These are phyloP conservation scores for Backusella psychrophila DNA, from an alignment of 192 early-diverging fungal genomes.

Conservation along the genomic window DNA sequence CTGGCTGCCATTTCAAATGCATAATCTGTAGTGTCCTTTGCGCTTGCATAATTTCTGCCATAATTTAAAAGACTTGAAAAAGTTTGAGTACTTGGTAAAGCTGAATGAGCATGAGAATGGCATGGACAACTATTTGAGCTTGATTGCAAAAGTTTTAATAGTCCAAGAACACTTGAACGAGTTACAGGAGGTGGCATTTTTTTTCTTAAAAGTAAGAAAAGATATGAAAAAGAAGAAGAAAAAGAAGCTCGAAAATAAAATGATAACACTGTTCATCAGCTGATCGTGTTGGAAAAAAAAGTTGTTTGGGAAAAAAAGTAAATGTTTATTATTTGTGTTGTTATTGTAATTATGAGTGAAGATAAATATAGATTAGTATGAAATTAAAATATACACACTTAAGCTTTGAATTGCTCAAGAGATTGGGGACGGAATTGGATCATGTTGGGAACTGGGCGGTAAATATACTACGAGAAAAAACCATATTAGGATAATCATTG, in stretches of 20 bases:
- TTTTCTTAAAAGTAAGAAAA: not conserved
- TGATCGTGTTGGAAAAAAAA: conserved; percentile 2
- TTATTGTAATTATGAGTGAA: not conserved
- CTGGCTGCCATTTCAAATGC: conserved; percentile 91
- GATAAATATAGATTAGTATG: not conserved
- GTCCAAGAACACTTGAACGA: conserved; percentile 31
- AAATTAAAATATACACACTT: not conserved
- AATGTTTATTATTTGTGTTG: not conserved
- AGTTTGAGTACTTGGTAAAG: conserved; percentile 12
- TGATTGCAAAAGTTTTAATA: conserved; percentile 28
- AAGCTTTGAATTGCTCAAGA: not conserved
- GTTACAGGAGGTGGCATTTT: conserved; percentile 35
- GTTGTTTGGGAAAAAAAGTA: not conserved
- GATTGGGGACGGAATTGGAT: conserved; percentile 27
- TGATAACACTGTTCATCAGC: not conserved
- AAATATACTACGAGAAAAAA: conserved; percentile 36
- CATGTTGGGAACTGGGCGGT: conserved; percentile 32
- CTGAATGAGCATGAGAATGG: conserved; percentile 34
- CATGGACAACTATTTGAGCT: conserved; percentile 32
- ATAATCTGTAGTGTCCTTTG: conserved; percentile 51
- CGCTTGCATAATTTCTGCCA: conserved; percentile 36
- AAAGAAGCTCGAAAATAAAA: not conserved
- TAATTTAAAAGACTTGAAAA: conserved; percentile 30
- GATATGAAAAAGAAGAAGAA: not conserved
- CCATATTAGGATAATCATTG: not conserved